Evolutionary conservation across 805 yeast genomes (phyloP).

Genomic region (Metschnikowia koreensis): DNA sequence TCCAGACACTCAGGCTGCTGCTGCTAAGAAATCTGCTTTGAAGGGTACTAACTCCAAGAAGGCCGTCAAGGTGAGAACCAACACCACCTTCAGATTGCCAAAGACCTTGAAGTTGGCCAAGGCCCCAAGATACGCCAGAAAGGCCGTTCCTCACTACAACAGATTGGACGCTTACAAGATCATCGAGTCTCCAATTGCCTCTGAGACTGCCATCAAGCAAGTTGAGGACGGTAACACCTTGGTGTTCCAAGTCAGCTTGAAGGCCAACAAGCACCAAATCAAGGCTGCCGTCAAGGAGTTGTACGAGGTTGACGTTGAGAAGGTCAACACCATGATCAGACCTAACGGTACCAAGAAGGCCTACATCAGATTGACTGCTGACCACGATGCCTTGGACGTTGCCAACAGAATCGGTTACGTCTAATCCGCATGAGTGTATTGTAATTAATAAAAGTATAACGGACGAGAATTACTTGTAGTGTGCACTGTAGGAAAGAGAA

Average conservation of each 20-base stretch:
- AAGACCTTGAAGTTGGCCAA: constrained; percentile 93
- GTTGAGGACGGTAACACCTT: constrained; percentile 99
- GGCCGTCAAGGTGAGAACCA: constrained; percentile 89
- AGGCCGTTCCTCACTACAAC: constrained; percentile 95
- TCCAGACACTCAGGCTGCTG: constrained; percentile 72
- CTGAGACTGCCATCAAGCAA: constrained; percentile 99
- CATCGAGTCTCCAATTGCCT: constrained; percentile 90
- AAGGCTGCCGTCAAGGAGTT: constrained; percentile 97
- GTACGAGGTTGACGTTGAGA: constrained; percentile 90
- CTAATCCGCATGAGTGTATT: constrained; percentile 42
- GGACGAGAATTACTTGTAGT: constrained; percentile 12
- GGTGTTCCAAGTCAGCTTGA: constrained; percentile 96
- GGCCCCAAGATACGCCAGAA: constrained; percentile 91
- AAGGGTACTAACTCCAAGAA: constrained; percentile 94
- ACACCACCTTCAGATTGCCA: constrained; percentile 95
- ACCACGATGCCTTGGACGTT: constrained; percentile 98
- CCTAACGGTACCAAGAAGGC: constrained; percentile 99
- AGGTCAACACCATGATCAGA: constrained; percentile 95
- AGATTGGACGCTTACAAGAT: constrained; percentile 96
- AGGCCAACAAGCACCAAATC: constrained; percentile 98
- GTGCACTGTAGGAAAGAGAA: too few relatives aligned
- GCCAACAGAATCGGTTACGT: constrained; percentile 99
- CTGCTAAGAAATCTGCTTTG: constrained; percentile 98
- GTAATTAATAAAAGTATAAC: constrained; percentile 20
- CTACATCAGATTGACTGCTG: constrained; percentile 97